Evolutionary conservation across 1,139 yeast species (phyloP).

Genomic region (Martiniozyma asiatica): DNA sequence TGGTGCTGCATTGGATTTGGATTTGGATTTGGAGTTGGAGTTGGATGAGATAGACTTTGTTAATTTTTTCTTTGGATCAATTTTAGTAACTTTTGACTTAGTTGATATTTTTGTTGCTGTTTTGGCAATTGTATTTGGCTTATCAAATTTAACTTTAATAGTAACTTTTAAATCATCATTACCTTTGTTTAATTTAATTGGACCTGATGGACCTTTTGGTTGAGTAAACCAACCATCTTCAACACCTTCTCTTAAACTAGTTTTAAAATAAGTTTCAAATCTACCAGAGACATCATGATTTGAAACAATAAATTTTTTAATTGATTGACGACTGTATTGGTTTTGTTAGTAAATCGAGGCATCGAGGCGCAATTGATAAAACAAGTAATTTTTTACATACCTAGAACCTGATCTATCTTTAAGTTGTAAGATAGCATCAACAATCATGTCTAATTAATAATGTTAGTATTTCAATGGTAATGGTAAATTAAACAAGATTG

Average conservation of each 20-base stretch:
- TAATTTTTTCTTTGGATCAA: conserved; percentile 13
- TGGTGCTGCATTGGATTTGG: no score
- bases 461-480: no score
- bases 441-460: no score
- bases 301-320: conserved; percentile 49
- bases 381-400: no score
- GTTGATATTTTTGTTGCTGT: conserved; percentile 18
- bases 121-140: conserved; percentile 7
- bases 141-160: neutral
- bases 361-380: conserved; percentile 2
- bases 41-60: no score
- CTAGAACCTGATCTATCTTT: conserved; percentile 80
- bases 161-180: conserved; percentile 25
- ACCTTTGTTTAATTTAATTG: conserved; percentile 52
- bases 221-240: conserved; percentile 65
- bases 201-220: conserved; percentile 82
- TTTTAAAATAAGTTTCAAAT: conserved; percentile 68
- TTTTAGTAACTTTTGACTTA: conserved; percentile 14
- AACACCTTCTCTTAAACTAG: conserved; percentile 75
- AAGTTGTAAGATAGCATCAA: conserved; percentile 57
- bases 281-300: conserved; percentile 51
- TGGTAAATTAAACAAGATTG: no score
- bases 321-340: conserved; percentile 42
- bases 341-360: conserved; percentile 12
- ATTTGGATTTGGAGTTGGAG: no score